Conservation (phyloP, 257 asterid species). For the Henckelia pumila region DNA sequence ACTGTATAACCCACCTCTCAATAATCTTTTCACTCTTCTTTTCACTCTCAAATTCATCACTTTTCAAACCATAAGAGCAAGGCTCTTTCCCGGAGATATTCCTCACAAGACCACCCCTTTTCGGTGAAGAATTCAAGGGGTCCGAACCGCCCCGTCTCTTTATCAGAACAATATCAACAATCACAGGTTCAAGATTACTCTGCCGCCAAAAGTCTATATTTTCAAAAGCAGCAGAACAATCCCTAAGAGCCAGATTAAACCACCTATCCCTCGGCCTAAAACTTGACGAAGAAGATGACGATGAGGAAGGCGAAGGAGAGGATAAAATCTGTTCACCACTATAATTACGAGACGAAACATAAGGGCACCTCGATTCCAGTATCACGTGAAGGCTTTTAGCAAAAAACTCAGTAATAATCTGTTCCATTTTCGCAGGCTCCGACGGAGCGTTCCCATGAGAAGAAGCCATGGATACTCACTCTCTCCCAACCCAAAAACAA, state of each 20-base stretch:
- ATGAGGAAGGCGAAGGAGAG: slow-evolving; percentile 68
- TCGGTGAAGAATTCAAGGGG: slow-evolving; percentile 51
- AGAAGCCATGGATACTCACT: slow-evolving; percentile 55
- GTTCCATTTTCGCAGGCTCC: slow-evolving; percentile 81
- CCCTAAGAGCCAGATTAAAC: slow-evolving; percentile 79
- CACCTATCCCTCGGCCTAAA: slow-evolving; percentile 81
- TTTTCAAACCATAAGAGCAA: slow-evolving; percentile 43
- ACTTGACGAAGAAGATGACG: slow-evolving; percentile 54
- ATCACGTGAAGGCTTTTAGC: slow-evolving; percentile 86
- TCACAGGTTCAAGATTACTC: slow-evolving; percentile 76
- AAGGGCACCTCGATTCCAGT: slow-evolving; percentile 88
- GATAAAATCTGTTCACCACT: slow-evolving; percentile 70
- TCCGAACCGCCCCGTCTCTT: slow-evolving; percentile 57
- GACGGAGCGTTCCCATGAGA: slow-evolving; percentile 50
- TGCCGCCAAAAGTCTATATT: slow-evolving; percentile 86
- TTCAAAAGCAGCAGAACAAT: slow-evolving; percentile 83
- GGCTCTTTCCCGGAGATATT: slow-evolving; percentile 38
- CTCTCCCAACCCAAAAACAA: slow-evolving; percentile 15
- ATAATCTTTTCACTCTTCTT: slow-evolving; percentile 55
- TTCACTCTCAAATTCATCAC: slow-evolving; percentile 49
- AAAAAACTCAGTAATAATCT: slow-evolving; percentile 78
- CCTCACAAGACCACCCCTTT: slow-evolving; percentile 27
- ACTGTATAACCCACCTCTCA: slow-evolving; percentile 88
- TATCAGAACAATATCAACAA: slow-evolving; percentile 67
- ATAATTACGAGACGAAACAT: slow-evolving; percentile 74